phyloP scores from a whole-genome alignment of 2,329 filamentous ascomycete genomes.

The Alternaria sp. region DNA sequence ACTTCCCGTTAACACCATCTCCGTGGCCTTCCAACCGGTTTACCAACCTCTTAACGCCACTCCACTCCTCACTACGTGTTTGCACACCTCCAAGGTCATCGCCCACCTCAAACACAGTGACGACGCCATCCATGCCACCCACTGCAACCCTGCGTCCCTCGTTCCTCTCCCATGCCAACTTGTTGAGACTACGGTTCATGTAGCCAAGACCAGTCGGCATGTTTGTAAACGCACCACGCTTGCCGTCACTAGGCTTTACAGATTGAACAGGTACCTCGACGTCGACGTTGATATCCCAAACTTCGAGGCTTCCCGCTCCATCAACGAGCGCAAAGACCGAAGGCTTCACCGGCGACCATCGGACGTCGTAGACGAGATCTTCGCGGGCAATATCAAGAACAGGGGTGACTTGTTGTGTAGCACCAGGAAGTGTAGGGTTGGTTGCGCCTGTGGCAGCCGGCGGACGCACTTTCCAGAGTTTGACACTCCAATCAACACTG shows the following conservation, averaged over 20 bases:
- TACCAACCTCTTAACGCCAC: conserved; percentile 88
- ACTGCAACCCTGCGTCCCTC: conserved; percentile 89
- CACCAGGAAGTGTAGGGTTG: conserved; percentile 51
- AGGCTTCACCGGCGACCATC: conserved; percentile 93
- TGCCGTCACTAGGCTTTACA: conserved; percentile 71
- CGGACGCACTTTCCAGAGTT: conserved; percentile 92
- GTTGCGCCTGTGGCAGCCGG: conserved; percentile 71
- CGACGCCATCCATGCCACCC: conserved; percentile 88
- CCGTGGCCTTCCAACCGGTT: conserved; percentile 69
- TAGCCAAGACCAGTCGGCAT: conserved; percentile 62
- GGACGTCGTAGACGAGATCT: conserved; percentile 95
- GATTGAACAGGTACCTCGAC: conserved; percentile 90
- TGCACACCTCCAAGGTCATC: conserved; percentile 85
- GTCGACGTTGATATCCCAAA: conserved; percentile 94
- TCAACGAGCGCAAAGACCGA: conserved; percentile 96
- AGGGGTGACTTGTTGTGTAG: conserved; percentile 68
- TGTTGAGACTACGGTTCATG: conserved; percentile 88
- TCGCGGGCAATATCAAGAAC: conserved; percentile 91
- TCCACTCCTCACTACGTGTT: conserved; percentile 89
- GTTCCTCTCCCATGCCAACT: conserved; percentile 89
- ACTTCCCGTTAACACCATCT: conserved; percentile 38
- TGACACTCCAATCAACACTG: conserved; percentile 95
- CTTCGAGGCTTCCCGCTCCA: conserved; percentile 87
- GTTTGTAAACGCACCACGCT: conserved; percentile 43
- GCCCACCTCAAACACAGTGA: conserved; percentile 94